Conservation (phyloP, 305 asterid genomes). For the Plantago coronopus region DNA sequence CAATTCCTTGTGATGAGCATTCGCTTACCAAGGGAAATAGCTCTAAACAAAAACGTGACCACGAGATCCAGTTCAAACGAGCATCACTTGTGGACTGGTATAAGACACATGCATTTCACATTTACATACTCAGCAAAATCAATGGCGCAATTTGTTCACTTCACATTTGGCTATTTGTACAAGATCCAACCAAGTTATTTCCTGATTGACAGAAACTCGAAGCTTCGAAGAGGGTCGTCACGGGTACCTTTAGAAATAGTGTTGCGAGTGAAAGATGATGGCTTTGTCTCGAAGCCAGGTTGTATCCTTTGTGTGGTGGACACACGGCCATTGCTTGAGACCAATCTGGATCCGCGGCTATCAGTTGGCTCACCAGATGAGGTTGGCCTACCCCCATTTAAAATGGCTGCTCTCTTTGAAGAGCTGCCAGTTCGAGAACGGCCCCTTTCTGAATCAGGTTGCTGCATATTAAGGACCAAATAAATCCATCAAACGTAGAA, state of each 20-base stretch:
- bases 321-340: conserved; percentile 64
- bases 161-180: conserved; percentile 25
- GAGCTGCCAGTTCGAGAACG: conserved; percentile 66
- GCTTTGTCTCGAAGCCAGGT: conserved; percentile 43
- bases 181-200: conserved; percentile 35
- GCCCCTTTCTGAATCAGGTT: conserved; percentile 64
- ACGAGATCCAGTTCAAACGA: not conserved
- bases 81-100: conserved; percentile 16
- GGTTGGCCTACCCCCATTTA: conserved; percentile 61
- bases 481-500: not conserved
- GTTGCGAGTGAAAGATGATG: conserved; percentile 55
- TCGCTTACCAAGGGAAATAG: conserved; percentile 25
- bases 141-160: conserved; percentile 17
- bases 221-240: conserved; percentile 88
- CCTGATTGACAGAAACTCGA: conserved; percentile 89
- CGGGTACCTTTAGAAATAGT: conserved; percentile 53
- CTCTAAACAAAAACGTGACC: conserved; percentile 33
- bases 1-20: conserved; percentile 37
- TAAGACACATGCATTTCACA: conserved; percentile 32
- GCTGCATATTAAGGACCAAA: conserved; percentile 39
- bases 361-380: conserved; percentile 67
- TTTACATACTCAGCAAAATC: conserved; percentile 37
- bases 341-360: conserved; percentile 54
- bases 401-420: conserved; percentile 68
- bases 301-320: conserved; percentile 56